Evolutionary conservation across 23 red algal genomes (phyloP), one percentile per base, ranked within the genome.

Genomic region (Gracilaria caudata): DNA sequence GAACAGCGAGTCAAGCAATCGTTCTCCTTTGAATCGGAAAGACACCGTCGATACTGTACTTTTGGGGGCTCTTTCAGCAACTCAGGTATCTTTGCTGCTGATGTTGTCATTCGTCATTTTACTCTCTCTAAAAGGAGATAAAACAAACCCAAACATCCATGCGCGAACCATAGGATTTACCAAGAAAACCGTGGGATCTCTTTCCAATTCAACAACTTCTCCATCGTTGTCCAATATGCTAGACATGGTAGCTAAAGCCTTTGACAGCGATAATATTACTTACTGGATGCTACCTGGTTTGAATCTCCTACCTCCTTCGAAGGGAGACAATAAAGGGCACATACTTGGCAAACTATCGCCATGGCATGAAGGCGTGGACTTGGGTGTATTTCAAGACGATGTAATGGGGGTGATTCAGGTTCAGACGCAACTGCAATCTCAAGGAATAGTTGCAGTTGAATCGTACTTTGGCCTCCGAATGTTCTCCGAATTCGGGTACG

Each of bases 201-300:
- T 68, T 2, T 19, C 47, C 1, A 63, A 60, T 21, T 44, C 57
- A 77, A 78, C 26, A 21, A 21, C 51, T 60, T 24, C 85, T 0
- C 85, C 73, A 21, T 38, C 78, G 2, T 21, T 92, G 21, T 37
- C 25, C 11, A 24, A 75, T 65, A 36, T 92, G 7, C 35, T 92
- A n/a, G 78, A 78, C 7, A 36, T 66, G 12, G 79, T 92, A 29
- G 78, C 44, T 26, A 66, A 46, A 47, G 72, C 71, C 21, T 78
- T 92, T 21, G 79, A 82, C 40, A 38, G 20, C 11, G 41, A 75
- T 2, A 73, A 84, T 44, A 79, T 92, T 16, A 92, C 89, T 0
- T 78, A 84, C 29, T 92, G 89, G 89, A 41, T 92, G 9, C 37
- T 84, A 29, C 89, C 89, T 28, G 89, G 89, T 17, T 51, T 84